A percentile compares a stretch with the other conserved stretches of the same genome.
Conservation (phyloP, 257 asterid genomes). For the Paraleonurus japonicus region DNA sequence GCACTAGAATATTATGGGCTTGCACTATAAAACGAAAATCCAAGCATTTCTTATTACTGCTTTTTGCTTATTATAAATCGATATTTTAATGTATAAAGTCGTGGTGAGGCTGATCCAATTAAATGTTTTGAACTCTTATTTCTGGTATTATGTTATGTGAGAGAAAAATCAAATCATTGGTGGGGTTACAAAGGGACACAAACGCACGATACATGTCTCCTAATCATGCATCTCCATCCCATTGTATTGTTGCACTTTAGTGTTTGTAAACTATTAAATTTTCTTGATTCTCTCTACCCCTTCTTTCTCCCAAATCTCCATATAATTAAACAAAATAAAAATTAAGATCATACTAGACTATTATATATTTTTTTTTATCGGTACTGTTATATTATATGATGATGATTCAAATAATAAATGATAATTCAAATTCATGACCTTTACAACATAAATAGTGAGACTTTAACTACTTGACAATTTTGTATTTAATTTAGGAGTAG, state of each 20-base stretch:
- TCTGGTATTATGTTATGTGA: neutral
- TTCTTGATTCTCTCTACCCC: slow-evolving; percentile 33
- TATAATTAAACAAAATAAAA: neutral
- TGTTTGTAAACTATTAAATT: slow-evolving; percentile 36
- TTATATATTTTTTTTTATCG: no score
- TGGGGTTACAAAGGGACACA: slow-evolving; percentile 19
- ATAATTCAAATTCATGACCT: no score
- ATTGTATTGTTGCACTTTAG: slow-evolving; percentile 41
- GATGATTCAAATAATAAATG: no score
- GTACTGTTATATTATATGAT: no score
- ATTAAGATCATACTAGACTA: no score
- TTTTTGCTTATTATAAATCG: neutral
- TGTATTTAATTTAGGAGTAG: no score
- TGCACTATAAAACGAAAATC: neutral
- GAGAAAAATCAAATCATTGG: neutral
- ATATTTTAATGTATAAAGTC: neutral
- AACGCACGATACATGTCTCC: slow-evolving; percentile 31
- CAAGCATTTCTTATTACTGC: neutral
- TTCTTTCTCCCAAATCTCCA: slow-evolving; percentile 21
- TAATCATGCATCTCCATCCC: slow-evolving; percentile 23
- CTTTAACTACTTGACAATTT: no score
- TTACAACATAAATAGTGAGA: no score
- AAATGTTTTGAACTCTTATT: neutral
- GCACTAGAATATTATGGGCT: no score
- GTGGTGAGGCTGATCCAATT: neutral